Evolutionary conservation across 805 yeast genomes (phyloP), one percentile per base, ranked within the genome.

Genomic region (Barnettozyma californica): DNA sequence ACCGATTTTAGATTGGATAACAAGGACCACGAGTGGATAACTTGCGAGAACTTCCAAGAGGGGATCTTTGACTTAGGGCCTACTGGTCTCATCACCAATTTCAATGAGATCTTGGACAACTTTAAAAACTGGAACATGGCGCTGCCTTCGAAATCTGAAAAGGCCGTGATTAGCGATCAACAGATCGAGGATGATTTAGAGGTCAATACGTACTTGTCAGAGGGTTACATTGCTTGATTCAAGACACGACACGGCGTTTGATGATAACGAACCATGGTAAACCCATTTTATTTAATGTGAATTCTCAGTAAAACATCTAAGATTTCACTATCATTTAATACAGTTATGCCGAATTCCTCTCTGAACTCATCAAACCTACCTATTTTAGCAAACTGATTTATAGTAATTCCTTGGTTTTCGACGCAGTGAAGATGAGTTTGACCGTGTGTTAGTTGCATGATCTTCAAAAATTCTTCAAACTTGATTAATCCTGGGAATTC

Each of bases 51-150:
- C 8, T 61, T 61, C 5, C 59, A 58, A 16, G 62, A 63, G 11
- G 57, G 66, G 14, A 41, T 71, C 4, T 68, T 71, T 49, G 73
- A 68, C 64, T 83, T 81, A 35, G 91, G 91, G 0, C 87, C 90
- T 0, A 80, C 91, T 0, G 90, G 91, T 0, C 68, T 84, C 70
- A 67, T 84, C 19, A 74, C 82, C 20, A 81, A 85, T 18, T 76
- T 84, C 5, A 76, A 83, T 38, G 88, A 81, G 48, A 68, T 77
- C 67, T 67, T 80, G 35, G 81, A 76, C 14, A 70, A 67, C 44
- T 66, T 78, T 46, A 66, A 65, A 6, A 68, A 61, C 43, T 61
- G 62, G 57, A 60, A 61, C 9, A 19, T 55, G 34, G 40, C 43
- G 20, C 20, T 46, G 25, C 16, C 37, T 14, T 54, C 47, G 27